Percentiles rank a stretch among this genome's conserved stretches.
These are phyloP conservation scores for Ogataea paradorogensis DNA, from an alignment of 805 yeast genomes.

Conservation along the genomic window DNA sequence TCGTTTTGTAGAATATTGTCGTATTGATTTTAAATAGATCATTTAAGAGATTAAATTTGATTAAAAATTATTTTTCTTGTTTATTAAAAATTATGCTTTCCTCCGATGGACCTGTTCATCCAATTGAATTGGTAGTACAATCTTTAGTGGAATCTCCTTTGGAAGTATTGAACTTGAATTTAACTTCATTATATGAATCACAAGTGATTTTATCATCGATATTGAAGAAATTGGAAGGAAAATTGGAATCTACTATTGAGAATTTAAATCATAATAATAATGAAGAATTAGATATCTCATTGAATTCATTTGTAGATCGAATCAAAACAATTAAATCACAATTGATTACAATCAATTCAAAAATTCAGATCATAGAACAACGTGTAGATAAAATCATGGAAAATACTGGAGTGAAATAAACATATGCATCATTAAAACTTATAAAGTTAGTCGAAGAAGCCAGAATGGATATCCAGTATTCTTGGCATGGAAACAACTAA, in stretches of 20 bases:
- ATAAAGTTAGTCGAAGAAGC: conserved; percentile 32
- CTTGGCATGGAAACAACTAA: conserved; percentile 67
- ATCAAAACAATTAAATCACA: conserved; percentile 25
- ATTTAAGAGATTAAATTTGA: too few species aligned
- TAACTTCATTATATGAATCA: conserved; percentile 53
- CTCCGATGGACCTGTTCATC: conserved; percentile 40
- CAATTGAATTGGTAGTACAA: conserved; percentile 59
- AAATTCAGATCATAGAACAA: conserved; percentile 37
- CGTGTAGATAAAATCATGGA: conserved; percentile 31
- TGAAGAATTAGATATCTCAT: conserved; percentile 4
- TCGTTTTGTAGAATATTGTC: conserved; percentile 14
- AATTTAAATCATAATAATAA: conserved; percentile 11
- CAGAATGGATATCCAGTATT: conserved; percentile 74
- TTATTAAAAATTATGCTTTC: conserved; percentile 1
- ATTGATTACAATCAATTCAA: conserved; percentile 23
- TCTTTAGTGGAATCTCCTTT: conserved; percentile 52
- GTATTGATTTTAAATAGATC: neutral
- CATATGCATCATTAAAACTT: conserved; percentile 7
- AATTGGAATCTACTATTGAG: conserved; percentile 25
- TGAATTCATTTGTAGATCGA: conserved; percentile 24
- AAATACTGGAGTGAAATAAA: conserved; percentile 11
- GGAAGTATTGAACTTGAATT: conserved; percentile 47
- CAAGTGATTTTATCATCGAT: conserved; percentile 53
- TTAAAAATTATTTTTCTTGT: neutral
- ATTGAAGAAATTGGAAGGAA: conserved; percentile 38